Evolutionary conservation across 2,329 filamentous ascomycete species (phyloP), one percentile per base, ranked within the genome.

Genomic region (Fonsecaea nubica): DNA sequence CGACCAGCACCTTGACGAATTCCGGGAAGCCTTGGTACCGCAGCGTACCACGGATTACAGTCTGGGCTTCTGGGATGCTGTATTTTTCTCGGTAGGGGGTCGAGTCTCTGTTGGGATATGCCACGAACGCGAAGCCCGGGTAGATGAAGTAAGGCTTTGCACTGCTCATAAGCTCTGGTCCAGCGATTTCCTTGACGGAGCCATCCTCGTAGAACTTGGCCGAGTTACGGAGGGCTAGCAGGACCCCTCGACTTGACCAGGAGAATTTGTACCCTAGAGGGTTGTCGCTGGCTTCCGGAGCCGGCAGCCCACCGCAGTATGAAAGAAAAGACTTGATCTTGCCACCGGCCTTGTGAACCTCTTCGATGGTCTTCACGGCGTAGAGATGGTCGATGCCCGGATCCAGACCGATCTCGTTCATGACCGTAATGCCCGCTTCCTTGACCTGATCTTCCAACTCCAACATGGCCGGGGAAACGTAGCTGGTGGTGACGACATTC

Each of bases 181-280:
- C 85, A 6, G 81, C 80, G 36, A 93, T 84, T 64, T 89, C 84
- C 73, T 90, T 86, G 70, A 59, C 13, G 30, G 62, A 32, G 33
- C 93, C 93, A 72, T 92, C 90, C 79, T 93, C 82, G 81, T 89
- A 94, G 83, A 88, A 93, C 74, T 86, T 92, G 75, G 92, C 94
- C n/a, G 87, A 83, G 82, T 97, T 97, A 73, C 90, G 83, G 72
- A 97, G 86, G 2, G 94, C 93, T 58, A 98, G 86, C 38, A 98
- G 85, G 40, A 97, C 93, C 77, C 94, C 94, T 63, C 93, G 89
- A 70, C 89, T 87, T 36, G 89, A 89, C 84, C 88, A 90, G 5
- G 89, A 92, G 85, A 96, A 95, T 81, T 96, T 97, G 87, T 96
- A 97, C 56, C 93, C 93, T 15, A 97, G 85, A 33, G 93, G 93